These are phyloP conservation scores for Chlorella sp. DNA, from an alignment of 139 green algal species.

Conservation along the genomic window DNA sequence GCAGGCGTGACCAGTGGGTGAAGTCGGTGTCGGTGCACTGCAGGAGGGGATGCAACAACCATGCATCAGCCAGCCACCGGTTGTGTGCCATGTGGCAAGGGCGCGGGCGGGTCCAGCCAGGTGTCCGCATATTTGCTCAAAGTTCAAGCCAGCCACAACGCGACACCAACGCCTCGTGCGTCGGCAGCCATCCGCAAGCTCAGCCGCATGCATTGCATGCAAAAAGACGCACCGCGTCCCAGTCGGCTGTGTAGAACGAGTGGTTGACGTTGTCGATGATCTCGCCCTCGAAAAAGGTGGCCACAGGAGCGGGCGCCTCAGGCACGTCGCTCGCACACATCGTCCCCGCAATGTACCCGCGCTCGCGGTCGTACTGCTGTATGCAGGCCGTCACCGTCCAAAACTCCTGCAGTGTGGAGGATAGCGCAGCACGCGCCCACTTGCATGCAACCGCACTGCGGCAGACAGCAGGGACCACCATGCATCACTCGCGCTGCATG, in stretches of 20 bases:
- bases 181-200: background rate
- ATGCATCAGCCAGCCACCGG: too few species aligned
- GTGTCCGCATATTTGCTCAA: background rate
- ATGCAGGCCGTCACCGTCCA: background rate
- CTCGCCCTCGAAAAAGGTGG: slow-evolving; percentile 81
- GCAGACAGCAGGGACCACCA: too few species aligned
- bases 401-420: slow-evolving; percentile 12
- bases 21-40: slow-evolving; percentile 13
- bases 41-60: too few species aligned
- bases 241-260: slow-evolving; percentile 79
- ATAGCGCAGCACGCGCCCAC: too few species aligned
- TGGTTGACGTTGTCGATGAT: slow-evolving; percentile 82
- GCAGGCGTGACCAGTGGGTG: slow-evolving; percentile 17
- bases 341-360: slow-evolving; percentile 56
- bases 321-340: slow-evolving; percentile 71
- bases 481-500: too few species aligned
- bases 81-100: background rate
- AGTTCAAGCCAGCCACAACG: too few species aligned
- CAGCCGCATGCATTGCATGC: too few species aligned
- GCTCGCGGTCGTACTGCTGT: slow-evolving; percentile 48
- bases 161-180: too few species aligned
- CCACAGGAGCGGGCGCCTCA: slow-evolving; percentile 40
- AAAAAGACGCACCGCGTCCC: slow-evolving; percentile 35
- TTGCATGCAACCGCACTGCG: too few species aligned
- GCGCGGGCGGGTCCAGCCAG: background rate